Evolutionary conservation across 305 asterid genomes (phyloP).

Genomic region (Solanum aculeatissimum): DNA sequence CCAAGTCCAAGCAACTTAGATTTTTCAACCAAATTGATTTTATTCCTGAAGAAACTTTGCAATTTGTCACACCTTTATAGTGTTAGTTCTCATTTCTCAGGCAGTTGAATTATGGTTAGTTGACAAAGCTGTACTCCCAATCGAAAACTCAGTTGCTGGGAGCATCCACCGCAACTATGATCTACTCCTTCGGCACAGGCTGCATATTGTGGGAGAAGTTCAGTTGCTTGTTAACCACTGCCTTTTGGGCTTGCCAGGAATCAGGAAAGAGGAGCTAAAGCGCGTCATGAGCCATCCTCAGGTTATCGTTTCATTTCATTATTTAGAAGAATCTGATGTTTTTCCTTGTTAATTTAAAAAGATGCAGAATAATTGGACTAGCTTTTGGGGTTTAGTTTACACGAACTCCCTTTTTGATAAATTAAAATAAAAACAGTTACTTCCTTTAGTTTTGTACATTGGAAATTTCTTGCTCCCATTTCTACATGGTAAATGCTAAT

Average conservation of each 20-base stretch:
- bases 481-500: neutral
- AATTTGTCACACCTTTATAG: constrained; percentile 4
- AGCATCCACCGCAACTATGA: constrained; percentile 86
- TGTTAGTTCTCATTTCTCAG: constrained; percentile 24
- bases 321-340: neutral
- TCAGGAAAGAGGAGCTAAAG: constrained; percentile 61
- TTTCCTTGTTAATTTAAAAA: neutral
- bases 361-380: neutral
- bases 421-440: neutral
- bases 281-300: constrained; percentile 76
- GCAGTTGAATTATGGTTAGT: constrained; percentile 90
- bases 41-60: neutral
- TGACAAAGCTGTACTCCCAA: constrained; percentile 81
- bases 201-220: constrained; percentile 87
- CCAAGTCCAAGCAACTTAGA: too few species aligned
- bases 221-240: constrained; percentile 62
- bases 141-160: constrained; percentile 84
- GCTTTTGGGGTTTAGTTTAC: neutral
- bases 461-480: neutral
- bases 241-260: constrained; percentile 77
- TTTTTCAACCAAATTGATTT: neutral
- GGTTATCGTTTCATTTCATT: constrained; percentile 24
- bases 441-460: neutral
- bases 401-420: neutral
- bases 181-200: constrained; percentile 68